phyloP scores from a whole-genome alignment of 176 grass and related monocot genomes.

The Carex cristatella region DNA sequence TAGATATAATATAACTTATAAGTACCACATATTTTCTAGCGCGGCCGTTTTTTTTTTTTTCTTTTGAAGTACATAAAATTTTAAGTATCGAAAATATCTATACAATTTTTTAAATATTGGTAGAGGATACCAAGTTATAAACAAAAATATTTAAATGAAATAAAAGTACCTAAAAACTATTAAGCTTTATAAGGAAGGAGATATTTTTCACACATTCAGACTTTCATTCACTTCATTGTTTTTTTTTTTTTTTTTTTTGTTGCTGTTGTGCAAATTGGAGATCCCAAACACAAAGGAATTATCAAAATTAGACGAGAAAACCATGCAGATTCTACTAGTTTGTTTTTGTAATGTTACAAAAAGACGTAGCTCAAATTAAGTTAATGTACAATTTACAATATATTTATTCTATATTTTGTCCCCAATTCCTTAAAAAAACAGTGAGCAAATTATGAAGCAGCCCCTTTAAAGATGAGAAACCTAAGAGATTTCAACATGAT shows the following conservation, averaged over 20 bases:
- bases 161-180: too few relatives aligned
- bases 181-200: neutral
- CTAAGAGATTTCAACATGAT: constrained; percentile 53
- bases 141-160: too few relatives aligned
- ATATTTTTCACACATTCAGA: neutral
- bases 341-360: neutral
- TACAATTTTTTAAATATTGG: neutral
- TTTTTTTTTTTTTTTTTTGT: too few relatives aligned
- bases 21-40: neutral
- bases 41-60: neutral
- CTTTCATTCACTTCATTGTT: neutral
- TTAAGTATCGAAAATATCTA: neutral
- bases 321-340: neutral
- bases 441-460: constrained; percentile 18
- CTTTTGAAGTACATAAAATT: too few relatives aligned
- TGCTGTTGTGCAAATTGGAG: neutral
- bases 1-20: neutral
- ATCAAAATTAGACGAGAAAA: neutral
- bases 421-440: neutral
- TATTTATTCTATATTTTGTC: neutral
- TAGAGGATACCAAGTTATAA: too few relatives aligned
- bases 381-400: constrained; percentile 4
- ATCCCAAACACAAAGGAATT: neutral
- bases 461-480: constrained; percentile 87
- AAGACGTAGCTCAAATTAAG: neutral